Conservation (phyloP, 257 asterid genomes). For the Primulina eburnea region DNA sequence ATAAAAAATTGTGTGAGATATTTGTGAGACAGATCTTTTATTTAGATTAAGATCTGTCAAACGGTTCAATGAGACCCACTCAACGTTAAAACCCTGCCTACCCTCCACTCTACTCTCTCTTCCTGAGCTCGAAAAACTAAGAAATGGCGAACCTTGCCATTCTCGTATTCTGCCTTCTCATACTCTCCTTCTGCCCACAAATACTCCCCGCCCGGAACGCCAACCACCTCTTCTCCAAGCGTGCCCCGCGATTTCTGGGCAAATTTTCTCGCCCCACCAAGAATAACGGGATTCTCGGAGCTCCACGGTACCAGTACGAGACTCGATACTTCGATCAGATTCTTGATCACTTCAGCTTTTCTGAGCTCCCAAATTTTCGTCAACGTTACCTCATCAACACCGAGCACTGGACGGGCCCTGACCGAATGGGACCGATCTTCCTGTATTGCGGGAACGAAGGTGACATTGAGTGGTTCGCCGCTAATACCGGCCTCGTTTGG, state of each 20-base stretch:
- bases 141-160: constrained; percentile 40
- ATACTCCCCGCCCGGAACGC: constrained; percentile 19
- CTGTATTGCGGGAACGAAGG: constrained; percentile 95
- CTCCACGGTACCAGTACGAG: constrained; percentile 55
- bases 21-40: too few species aligned
- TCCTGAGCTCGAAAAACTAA: not conserved
- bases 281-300: constrained; percentile 23
- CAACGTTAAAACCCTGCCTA: too few species aligned
- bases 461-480: constrained; percentile 90
- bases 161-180: constrained; percentile 26
- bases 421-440: constrained; percentile 60
- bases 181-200: constrained; percentile 27
- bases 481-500: constrained; percentile 82
- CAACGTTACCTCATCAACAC: constrained; percentile 80
- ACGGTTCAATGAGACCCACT: too few species aligned
- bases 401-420: constrained; percentile 72
- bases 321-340: constrained; percentile 67
- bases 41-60: too few species aligned
- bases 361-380: constrained; percentile 51
- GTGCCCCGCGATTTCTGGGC: constrained; percentile 39
- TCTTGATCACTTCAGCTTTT: constrained; percentile 90
- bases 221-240: constrained; percentile 23
- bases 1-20: too few species aligned
- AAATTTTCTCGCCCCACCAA: constrained; percentile 32
- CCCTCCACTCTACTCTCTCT: too few species aligned